Evolutionary conservation across 257 asterid species (phyloP).

Genomic region (Solanum bulbocastanum): DNA sequence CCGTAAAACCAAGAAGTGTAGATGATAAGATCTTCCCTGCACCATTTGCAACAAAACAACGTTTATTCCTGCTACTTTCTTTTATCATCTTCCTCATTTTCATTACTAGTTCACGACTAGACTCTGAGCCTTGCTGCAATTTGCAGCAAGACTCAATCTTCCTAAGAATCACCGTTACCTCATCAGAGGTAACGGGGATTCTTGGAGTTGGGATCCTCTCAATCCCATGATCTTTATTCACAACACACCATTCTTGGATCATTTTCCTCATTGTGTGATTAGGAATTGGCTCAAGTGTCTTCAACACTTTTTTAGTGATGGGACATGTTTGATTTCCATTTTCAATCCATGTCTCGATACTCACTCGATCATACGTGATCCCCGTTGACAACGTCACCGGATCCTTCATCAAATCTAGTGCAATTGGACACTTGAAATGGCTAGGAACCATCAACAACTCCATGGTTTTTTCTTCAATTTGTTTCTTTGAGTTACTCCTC

Average conservation of each 20-base stretch:
- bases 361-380: slow-evolving; percentile 17
- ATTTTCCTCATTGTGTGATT: slow-evolving; percentile 30
- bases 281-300: slow-evolving; percentile 15
- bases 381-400: slow-evolving; percentile 26
- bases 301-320: slow-evolving; percentile 4
- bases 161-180: slow-evolving; percentile 14
- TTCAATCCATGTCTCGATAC: slow-evolving; percentile 22
- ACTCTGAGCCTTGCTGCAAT: background rate
- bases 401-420: slow-evolving; percentile 24
- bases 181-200: slow-evolving; percentile 21
- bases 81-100: slow-evolving; percentile 17
- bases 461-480: background rate
- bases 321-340: slow-evolving; percentile 17
- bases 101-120: slow-evolving; percentile 14
- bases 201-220: slow-evolving; percentile 48
- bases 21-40: slow-evolving; percentile 15
- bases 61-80: slow-evolving; percentile 32
- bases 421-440: slow-evolving; percentile 18
- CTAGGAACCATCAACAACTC: slow-evolving; percentile 5
- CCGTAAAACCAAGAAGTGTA: slow-evolving; percentile 18
- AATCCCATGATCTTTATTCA: slow-evolving; percentile 22
- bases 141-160: slow-evolving; percentile 4
- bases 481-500: slow-evolving; percentile 4
- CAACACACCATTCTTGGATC: slow-evolving; percentile 56
- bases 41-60: slow-evolving; percentile 24